A percentile compares a stretch with the other conserved stretches of the same genome.
phyloP scores from a whole-genome alignment of 2,329 filamentous ascomycete genomes.

The Bretziella fagacearum region DNA sequence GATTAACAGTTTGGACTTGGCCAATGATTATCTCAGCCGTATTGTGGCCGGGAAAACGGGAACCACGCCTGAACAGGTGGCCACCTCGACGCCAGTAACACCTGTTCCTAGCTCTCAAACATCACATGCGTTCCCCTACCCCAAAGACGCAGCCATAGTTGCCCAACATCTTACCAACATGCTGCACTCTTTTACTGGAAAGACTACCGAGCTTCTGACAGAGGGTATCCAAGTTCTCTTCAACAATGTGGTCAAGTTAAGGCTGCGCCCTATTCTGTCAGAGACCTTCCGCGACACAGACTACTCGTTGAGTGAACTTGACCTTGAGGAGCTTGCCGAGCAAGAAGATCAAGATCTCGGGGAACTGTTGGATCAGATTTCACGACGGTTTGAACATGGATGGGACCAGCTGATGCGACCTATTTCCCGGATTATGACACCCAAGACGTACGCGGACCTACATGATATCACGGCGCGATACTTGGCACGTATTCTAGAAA shows the following conservation, averaged over 20 bases:
- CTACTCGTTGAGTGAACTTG: conserved; percentile 53
- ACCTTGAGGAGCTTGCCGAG: conserved; percentile 37
- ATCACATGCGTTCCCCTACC: conserved; percentile 59
- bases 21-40: conserved; percentile 75
- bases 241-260: conserved; percentile 69
- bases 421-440: conserved; percentile 67
- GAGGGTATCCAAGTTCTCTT: conserved; percentile 79
- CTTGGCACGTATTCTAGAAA: conserved; percentile 66
- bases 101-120: conserved; percentile 28
- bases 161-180: conserved; percentile 50
- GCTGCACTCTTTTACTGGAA: conserved; percentile 54
- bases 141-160: conserved; percentile 55
- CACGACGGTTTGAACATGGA: conserved; percentile 61
- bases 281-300: conserved; percentile 88
- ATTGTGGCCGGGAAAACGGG: conserved; percentile 58
- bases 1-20: conserved; percentile 88
- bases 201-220: conserved; percentile 63
- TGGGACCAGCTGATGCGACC: conserved; percentile 81
- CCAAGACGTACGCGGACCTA: conserved; percentile 57
- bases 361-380: conserved; percentile 48
- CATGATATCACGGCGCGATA: conserved; percentile 58
- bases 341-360: conserved; percentile 31
- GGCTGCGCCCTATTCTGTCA: conserved; percentile 65
- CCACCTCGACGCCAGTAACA: neutral
- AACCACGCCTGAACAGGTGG: conserved; percentile 23